Percentiles rank a stretch among this genome's conserved stretches.
phyloP scores from a whole-genome alignment of 495 filamentous ascomycete genomes.

The Mytilinidion resinicola region DNA sequence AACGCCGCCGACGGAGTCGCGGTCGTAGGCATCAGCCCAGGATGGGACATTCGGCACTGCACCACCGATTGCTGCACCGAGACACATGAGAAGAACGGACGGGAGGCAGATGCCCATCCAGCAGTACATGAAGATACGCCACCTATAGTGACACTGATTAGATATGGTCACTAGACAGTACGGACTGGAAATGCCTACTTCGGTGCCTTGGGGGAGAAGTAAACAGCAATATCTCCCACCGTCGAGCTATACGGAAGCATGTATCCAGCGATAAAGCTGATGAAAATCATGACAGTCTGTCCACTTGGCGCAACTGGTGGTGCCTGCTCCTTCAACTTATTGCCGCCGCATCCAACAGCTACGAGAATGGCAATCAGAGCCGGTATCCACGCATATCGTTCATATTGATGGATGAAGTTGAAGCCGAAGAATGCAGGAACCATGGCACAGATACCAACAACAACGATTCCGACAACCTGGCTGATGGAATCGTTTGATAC shows the following conservation, averaged over 20 bases:
- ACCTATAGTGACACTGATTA: slow-evolving; percentile 13
- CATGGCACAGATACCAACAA: slow-evolving; percentile 48
- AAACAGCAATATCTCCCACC: slow-evolving; percentile 44
- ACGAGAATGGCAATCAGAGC: slow-evolving; percentile 49
- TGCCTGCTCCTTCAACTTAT: slow-evolving; percentile 32
- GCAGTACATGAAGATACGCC: slow-evolving; percentile 42
- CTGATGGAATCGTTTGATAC: slow-evolving; percentile 41
- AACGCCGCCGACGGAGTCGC: slow-evolving; percentile 47
- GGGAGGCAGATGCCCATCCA: slow-evolving; percentile 45
- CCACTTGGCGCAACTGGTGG: too few relatives aligned
- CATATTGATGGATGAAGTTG: slow-evolving; percentile 51
- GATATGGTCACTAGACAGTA: not conserved
- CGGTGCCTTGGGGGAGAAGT: slow-evolving; percentile 42
- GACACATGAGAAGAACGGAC: slow-evolving; percentile 46
- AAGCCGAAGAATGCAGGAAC: slow-evolving; percentile 56
- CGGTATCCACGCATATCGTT: slow-evolving; percentile 58
- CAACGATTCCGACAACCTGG: slow-evolving; percentile 10
- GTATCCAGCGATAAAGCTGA: slow-evolving; percentile 32
- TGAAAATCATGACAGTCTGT: slow-evolving; percentile 40
- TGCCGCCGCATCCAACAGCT: slow-evolving; percentile 44
- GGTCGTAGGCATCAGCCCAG: slow-evolving; percentile 44
- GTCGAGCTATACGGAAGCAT: slow-evolving; percentile 12
- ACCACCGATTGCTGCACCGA: slow-evolving; percentile 50
- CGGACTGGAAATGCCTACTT: slow-evolving; percentile 29
- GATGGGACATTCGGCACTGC: slow-evolving; percentile 30